Conservation (phyloP, 371 early-diverging fungal species). For the Mortierella sp. region DNA sequence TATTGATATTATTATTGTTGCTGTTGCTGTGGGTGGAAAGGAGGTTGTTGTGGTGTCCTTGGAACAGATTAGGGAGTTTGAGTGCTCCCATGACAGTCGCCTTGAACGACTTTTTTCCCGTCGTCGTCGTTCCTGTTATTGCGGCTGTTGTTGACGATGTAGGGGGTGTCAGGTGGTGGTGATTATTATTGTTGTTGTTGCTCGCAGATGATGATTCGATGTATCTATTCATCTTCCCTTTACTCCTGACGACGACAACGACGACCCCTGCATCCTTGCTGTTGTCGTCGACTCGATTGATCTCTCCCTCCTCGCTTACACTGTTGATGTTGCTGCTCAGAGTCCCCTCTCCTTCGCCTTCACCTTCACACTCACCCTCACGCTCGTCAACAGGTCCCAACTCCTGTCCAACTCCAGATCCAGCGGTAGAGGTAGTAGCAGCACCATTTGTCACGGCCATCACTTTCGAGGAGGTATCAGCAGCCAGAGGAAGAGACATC, state of each 20-base stretch:
- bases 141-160: not conserved
- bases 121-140: not conserved
- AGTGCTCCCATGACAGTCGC: constrained; percentile 25
- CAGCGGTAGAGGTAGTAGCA: not conserved
- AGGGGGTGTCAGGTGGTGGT: not conserved
- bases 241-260: not conserved
- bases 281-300: not conserved
- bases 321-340: not conserved
- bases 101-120: constrained; percentile 24
- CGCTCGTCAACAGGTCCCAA: not conserved
- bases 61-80: constrained; percentile 31
- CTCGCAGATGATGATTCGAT: not conserved
- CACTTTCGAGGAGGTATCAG: not conserved
- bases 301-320: not conserved
- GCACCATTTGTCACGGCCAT: not conserved
- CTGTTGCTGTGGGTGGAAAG: not conserved
- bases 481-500: not conserved
- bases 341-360: not conserved
- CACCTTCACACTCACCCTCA: not conserved
- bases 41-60: not conserved
- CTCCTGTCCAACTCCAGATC: not conserved
- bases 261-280: not conserved
- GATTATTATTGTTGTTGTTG: not conserved
- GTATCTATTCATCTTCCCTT: not conserved
- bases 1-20: not conserved